Evolutionary conservation across 768 basidiomycete species (phyloP), one percentile per base, ranked within the genome.

Genomic region (Sporobolomyces pararoseus): DNA sequence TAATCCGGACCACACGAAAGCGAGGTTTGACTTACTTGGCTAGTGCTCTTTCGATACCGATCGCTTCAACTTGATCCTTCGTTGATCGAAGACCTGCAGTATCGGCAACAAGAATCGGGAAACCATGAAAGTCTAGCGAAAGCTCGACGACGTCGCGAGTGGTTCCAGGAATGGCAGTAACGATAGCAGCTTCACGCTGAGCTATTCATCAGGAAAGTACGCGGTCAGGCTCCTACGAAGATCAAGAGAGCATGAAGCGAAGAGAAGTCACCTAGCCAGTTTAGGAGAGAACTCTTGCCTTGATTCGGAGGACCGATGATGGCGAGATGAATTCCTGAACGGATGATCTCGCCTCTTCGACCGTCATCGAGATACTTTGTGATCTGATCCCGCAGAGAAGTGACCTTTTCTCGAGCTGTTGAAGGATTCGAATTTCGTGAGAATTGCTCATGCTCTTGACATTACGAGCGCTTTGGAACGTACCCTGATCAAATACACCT

Each of bases 291-390:
- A 76, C 90, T 92, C 81, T 95, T 96, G n/a, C 92, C 93, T 2
- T 89, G 91, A 75, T 96, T 96, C 0, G 93, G 90, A 29, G 91
- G 90, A 1, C 92, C 92, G 76, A 93, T 92, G 46, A 96, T 93
- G 19, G 89, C 88, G 13, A 95, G 82, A 52, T 85, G 86, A 55
- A 94, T 84, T 3, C 92, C 93, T 1, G 86, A 85, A 17, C 90
- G 86, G 68, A 93, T 81, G 59, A 95, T 86, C 78, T 95, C 92
- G 0, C 91, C 91, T 42, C 88, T 83, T 25, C 87, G 84, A 54
- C 84, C 85, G 78, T 93, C 91, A 7, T 83, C 78, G 1, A 94
- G 81, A 64, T 89, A 85, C 0, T 73, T 77, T 37, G 79, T 78
- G 49, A 95, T 88, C 35, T 77, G 81, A 0, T 77, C 65, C 49